These are phyloP conservation scores for Pyrenophora seminiperda DNA, from an alignment of 2,329 filamentous ascomycete species.

Conservation along the genomic window DNA sequence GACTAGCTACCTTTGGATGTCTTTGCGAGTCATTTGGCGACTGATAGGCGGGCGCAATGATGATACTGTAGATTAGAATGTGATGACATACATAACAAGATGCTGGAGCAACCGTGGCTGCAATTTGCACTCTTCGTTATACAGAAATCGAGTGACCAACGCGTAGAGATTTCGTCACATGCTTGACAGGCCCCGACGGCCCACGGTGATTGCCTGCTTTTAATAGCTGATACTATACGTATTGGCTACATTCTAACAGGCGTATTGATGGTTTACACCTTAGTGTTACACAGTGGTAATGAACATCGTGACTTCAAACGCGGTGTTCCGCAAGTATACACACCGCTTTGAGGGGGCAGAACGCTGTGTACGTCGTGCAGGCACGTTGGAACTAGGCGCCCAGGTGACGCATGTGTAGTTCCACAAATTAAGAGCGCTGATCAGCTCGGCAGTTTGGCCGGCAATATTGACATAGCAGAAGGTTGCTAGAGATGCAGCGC, in stretches of 20 bases:
- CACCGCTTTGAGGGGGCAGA: constrained; percentile 1
- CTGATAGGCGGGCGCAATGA: neutral
- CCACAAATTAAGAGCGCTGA: neutral
- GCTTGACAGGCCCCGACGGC: neutral
- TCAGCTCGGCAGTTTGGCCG: neutral
- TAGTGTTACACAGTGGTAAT: neutral
- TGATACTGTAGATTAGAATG: neutral
- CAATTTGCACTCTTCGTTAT: neutral
- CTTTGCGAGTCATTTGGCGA: neutral
- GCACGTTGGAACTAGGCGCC: constrained; percentile 25
- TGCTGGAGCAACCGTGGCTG: constrained; percentile 3
- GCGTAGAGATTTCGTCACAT: neutral
- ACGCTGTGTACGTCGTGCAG: constrained; percentile 11
- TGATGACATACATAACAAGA: constrained; percentile 8
- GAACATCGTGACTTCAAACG: constrained; percentile 3
- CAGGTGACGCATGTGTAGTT: constrained; percentile 11
- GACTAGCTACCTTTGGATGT: neutral
- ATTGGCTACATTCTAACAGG: constrained; percentile 14
- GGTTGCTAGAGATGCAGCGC: neutral
- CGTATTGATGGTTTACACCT: too few species aligned
- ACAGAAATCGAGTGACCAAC: neutral
- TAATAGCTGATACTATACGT: constrained; percentile 8
- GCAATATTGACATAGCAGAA: neutral
- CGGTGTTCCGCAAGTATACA: neutral
- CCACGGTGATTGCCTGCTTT: constrained; percentile 2